Conservation (phyloP, 2,329 filamentous ascomycete species). For the Penicillium sclerotigenum region DNA sequence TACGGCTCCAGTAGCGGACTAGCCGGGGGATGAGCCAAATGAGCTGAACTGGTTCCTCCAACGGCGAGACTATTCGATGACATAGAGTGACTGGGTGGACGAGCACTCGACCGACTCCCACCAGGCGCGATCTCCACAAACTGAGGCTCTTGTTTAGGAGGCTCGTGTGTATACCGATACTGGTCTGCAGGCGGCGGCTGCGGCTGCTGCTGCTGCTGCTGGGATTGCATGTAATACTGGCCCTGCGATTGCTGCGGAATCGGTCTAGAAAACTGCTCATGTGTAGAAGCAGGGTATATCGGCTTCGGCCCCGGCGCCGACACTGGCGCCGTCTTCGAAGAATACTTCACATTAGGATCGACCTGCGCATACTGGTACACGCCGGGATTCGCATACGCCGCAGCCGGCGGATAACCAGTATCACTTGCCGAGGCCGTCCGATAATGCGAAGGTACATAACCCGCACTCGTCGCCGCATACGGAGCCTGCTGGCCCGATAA, state of each 20-base stretch:
- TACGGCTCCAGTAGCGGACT: conserved; percentile 91
- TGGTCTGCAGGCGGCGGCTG: background rate
- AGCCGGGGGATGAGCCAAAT: conserved; percentile 57
- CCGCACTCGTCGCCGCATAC: conserved; percentile 20
- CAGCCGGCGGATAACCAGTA: conserved; percentile 12
- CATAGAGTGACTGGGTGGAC: conserved; percentile 37
- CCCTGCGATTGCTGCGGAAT: background rate
- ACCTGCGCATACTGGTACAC: conserved; percentile 42
- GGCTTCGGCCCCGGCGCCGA: conserved; percentile 4
- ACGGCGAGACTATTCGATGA: conserved; percentile 41
- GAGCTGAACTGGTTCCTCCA: conserved; percentile 23
- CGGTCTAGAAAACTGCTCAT: conserved; percentile 28
- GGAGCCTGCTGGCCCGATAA: conserved; percentile 18
- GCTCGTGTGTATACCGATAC: conserved; percentile 18
- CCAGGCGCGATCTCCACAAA: conserved; percentile 37
- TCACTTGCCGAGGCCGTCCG: conserved; percentile 31
- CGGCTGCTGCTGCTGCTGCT: conserved; percentile 7
- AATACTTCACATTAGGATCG: conserved; percentile 40
- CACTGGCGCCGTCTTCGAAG: conserved; percentile 23
- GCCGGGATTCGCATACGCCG: conserved; percentile 31
- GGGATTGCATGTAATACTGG: conserved; percentile 1
- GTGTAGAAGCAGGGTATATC: conserved; percentile 24
- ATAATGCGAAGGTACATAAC: conserved; percentile 28
- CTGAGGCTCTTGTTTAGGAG: conserved; percentile 34
- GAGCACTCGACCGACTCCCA: conserved; percentile 19